Percentiles rank a stretch among this genome's conserved stretches.
phyloP scores from a whole-genome alignment of 371 early-diverging fungal genomes.

The Mucor piriformis region DNA sequence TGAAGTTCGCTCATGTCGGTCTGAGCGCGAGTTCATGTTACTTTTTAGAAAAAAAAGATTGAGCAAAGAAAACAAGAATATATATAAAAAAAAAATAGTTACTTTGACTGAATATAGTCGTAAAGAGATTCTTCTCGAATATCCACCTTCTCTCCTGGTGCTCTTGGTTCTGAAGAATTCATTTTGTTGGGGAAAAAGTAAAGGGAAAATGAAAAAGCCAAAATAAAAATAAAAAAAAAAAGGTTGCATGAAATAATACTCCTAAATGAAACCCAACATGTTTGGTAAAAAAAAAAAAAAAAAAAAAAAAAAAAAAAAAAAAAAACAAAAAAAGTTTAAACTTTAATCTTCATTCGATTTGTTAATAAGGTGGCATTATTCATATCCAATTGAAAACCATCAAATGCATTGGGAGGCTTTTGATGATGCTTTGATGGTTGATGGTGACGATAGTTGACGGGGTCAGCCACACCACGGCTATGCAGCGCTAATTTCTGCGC shows the following conservation, averaged over 20 bases:
- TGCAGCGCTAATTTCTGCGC: constrained; percentile 22
- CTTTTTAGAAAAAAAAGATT: constrained; percentile 1
- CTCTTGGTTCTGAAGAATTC: constrained; percentile 14
- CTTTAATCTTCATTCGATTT: constrained; percentile 28
- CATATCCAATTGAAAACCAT: constrained; percentile 47
- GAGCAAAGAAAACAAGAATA: neutral
- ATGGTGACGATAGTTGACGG: constrained; percentile 3
- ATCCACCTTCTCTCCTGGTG: constrained; percentile 28
- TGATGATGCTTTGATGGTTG: neutral
- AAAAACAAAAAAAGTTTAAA: neutral
- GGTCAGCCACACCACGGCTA: constrained; percentile 20
- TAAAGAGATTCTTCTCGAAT: neutral
- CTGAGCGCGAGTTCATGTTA: neutral
- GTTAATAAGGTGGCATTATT: constrained; percentile 52
- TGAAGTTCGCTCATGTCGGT: neutral
- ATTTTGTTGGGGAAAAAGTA: neutral
- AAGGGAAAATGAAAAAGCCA: neutral
- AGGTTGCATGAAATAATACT: neutral
- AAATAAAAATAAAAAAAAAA: constrained; percentile 1
- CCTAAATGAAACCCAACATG: too few species aligned
- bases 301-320: neutral
- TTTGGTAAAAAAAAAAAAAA: neutral
- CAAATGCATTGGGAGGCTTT: neutral
- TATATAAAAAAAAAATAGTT: neutral
- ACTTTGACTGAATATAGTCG: constrained; percentile 13